Evolutionary conservation across 306 rosid species (phyloP), one percentile per base, ranked within the genome.

Genomic region (Carpinus fangiana): DNA sequence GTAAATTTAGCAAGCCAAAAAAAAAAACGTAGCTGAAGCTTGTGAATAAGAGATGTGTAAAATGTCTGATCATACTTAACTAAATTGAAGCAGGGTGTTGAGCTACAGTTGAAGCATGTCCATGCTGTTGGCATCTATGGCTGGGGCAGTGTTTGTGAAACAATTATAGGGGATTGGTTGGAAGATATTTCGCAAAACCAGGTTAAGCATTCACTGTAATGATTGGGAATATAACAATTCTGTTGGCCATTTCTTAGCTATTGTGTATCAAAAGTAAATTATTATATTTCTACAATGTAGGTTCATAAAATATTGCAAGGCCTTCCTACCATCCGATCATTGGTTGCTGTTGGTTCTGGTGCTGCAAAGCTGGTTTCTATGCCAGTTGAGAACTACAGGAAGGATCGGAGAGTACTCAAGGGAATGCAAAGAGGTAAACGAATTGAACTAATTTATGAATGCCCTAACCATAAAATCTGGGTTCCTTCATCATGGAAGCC

Each of bases 351-450:
- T 82, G 89, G 93, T 70, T 74, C 93, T 79, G 97, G 97, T 81
- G 96, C 97, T 82, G 87, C 93, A 18, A 95, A 95, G 87, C 81
- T 95, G 80, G 92, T 95, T 73, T 91, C 99, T 17, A 91, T 90
- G 72, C 99, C 99, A n/a, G 87, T 93, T 61, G 88, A 95, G 88
- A 93, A 82, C 89, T 95, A 92, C 84, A 90, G 82, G 90, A 95
- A 91, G 86, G 99, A 95, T 80, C 85, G 86, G 82, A 87, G 97
- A 87, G 87, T 95, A 82, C 89, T 93, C 69, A 95, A 95, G 84
- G 99, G 99, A 78, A 84, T 95, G 89, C 99, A 95, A 84, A 95
- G 99, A 90, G 99, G 99, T 94, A 79, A 73, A 79, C 46, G 72
- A 43, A 71, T 65, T 74, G 76, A 70, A 71, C 46, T 72, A 73